These are phyloP conservation scores for Gnetum montanum DNA, from an alignment of 75 land plant genomes.

Conservation along the genomic window DNA sequence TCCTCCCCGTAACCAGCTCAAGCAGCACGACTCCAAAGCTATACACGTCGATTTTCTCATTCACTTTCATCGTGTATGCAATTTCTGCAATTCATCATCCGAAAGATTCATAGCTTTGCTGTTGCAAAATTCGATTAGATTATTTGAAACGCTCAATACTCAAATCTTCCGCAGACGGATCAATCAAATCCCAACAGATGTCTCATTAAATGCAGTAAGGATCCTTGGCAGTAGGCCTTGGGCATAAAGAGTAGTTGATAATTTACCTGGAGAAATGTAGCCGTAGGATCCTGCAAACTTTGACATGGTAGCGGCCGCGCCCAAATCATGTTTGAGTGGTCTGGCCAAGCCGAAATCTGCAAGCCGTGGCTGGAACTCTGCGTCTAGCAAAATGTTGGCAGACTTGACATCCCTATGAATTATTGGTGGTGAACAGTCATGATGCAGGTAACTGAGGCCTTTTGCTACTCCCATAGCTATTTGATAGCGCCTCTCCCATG, in stretches of 20 bases:
- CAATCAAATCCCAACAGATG: too few species aligned
- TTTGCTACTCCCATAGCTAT: slow-evolving; percentile 51
- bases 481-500: slow-evolving; percentile 42
- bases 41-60: slow-evolving; percentile 29
- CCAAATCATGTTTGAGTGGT: slow-evolving; percentile 11
- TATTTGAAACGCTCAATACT: too few species aligned
- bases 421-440: slow-evolving; percentile 46
- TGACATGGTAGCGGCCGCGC: slow-evolving; percentile 42
- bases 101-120: too few species aligned
- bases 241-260: too few species aligned
- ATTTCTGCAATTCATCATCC: too few species aligned
- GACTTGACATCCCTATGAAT: slow-evolving; percentile 67
- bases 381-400: slow-evolving; percentile 55
- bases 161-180: too few species aligned
- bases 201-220: too few species aligned
- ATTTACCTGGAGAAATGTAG: slow-evolving; percentile 20
- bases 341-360: slow-evolving; percentile 73
- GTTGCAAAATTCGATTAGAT: too few species aligned
- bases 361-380: slow-evolving; percentile 29
- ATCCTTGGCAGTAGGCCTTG: too few species aligned
- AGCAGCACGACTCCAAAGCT: slow-evolving; percentile 33
- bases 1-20: slow-evolving; percentile 25
- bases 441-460: slow-evolving; percentile 70
- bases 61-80: slow-evolving; percentile 22
- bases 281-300: slow-evolving; percentile 66